A percentile compares a stretch with the other conserved stretches of the same genome.
Conservation (phyloP, 2,329 filamentous ascomycete species). For the Diplodia seriata region DNA sequence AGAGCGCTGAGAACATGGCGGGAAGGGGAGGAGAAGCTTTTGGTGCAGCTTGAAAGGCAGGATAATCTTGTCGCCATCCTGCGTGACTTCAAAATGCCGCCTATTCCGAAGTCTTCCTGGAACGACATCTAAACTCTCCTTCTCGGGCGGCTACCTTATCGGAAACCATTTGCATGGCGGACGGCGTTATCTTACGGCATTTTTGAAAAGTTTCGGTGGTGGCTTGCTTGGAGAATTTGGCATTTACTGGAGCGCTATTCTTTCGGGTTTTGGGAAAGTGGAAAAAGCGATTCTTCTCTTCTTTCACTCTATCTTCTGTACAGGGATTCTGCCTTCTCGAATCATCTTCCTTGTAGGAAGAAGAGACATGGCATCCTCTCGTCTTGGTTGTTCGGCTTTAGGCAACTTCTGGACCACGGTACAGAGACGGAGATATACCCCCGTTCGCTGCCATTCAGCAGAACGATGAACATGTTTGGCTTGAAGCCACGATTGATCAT, state of each 20-base stretch:
- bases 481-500: background rate
- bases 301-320: slow-evolving; percentile 17
- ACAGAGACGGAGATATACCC: slow-evolving; percentile 28
- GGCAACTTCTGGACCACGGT: slow-evolving; percentile 31
- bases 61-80: slow-evolving; percentile 86
- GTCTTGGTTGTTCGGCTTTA: slow-evolving; percentile 28
- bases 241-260: slow-evolving; percentile 11
- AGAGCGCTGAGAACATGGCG: slow-evolving; percentile 69
- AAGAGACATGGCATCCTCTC: slow-evolving; percentile 7
- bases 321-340: slow-evolving; percentile 3
- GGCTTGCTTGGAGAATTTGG: background rate
- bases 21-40: slow-evolving; percentile 70
- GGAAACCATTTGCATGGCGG: slow-evolving; percentile 29
- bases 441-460: slow-evolving; percentile 12
- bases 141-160: slow-evolving; percentile 4
- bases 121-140: background rate
- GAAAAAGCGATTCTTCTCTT: slow-evolving; percentile 18
- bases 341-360: background rate
- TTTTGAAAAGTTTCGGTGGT: background rate
- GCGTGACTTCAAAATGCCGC: slow-evolving; percentile 63
- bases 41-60: slow-evolving; percentile 78
- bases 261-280: background rate
- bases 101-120: slow-evolving; percentile 23
- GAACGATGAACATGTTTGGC: background rate
- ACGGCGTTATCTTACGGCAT: slow-evolving; percentile 21